These are phyloP conservation scores for Fusarium coicis DNA, from an alignment of 2,329 filamentous ascomycete species.

Conservation along the genomic window DNA sequence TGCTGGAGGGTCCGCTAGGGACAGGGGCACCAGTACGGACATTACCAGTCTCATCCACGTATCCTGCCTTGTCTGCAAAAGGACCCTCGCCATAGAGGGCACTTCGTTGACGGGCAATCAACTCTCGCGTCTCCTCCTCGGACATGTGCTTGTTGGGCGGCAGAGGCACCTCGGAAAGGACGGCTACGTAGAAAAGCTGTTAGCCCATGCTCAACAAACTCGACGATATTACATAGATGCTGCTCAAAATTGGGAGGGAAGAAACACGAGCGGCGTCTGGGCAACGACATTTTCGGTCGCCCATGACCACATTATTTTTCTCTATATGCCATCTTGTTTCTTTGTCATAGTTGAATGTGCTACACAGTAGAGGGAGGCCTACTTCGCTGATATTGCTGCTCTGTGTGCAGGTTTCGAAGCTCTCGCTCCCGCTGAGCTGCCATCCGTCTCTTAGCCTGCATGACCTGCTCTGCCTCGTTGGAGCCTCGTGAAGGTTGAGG, in stretches of 20 bases:
- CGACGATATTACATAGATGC: constrained; percentile 43
- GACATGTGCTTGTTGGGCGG: constrained; percentile 80
- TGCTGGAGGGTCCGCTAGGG: constrained; percentile 69
- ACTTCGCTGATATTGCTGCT: constrained; percentile 99
- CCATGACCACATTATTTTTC: constrained; percentile 47
- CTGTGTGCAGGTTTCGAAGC: constrained; percentile 99
- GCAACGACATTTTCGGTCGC: constrained; percentile 39
- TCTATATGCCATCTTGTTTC: constrained; percentile 52
- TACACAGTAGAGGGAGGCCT: constrained; percentile 83
- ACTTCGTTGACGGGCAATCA: constrained; percentile 95
- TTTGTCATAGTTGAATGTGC: constrained; percentile 57
- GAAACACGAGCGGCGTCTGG: constrained; percentile 40
- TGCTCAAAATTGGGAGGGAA: constrained; percentile 41
- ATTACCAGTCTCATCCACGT: constrained; percentile 74
- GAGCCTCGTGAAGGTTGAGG: constrained; percentile 86
- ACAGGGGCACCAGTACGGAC: constrained; percentile 74
- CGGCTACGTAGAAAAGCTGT: constrained; percentile 59
- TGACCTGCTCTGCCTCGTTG: constrained; percentile 95
- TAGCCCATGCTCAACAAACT: constrained; percentile 50
- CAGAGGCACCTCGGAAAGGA: constrained; percentile 58
- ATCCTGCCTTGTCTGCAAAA: constrained; percentile 74
- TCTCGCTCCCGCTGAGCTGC: constrained; percentile 98
- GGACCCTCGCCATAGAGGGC: constrained; percentile 86
- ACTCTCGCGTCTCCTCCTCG: constrained; percentile 94
- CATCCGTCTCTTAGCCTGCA: constrained; percentile 99